Base-by-base conservation (phyloP, 2,329 filamentous ascomycete genomes). In the Madurella mycetomatis region DNA sequence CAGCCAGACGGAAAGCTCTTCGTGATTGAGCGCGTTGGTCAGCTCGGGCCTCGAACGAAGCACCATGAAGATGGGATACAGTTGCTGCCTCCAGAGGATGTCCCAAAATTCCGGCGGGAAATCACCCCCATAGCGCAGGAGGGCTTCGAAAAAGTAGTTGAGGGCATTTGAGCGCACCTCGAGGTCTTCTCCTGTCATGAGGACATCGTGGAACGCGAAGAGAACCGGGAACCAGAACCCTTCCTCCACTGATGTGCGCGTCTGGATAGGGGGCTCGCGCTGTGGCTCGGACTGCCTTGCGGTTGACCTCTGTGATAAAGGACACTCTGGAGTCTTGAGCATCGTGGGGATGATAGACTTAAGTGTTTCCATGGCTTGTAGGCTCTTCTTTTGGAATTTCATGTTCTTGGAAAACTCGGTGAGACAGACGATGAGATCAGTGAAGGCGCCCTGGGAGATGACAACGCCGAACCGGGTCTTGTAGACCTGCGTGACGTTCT, bases 401-500 rank as follows among this genome's bases (percentile, higher is more conserved):
- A 91, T 87, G 69, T 99, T 99, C 78, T 99, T 99, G 16, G 92
- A 96, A 69, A 99, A 99, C 69, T 97, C 91, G 0, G 95, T 99
- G 59, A 99, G 75, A 67, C 94, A 99, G 49, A 99, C 90, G 56
- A 99, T 88, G 30, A 99, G 77, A 68, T 99, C 95, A 0, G 94
- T 92, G 67, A 99, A 99, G 2, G 94, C 92, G 19, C 91, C 94
- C 70, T 99, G 95, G 0, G 90, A 90, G 55, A 99, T 94, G 55
- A 99, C 92, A 7, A 97, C 87, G 1, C 92, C 92, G 62, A 99
- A 99, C 32, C 94, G 86, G 25, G 90, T 92, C 70, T 90, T 95
- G 76, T 97, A 99, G 17, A 99, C 90, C 60, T 95, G 90, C 30
- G 87, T 90, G 49, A 99, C 92, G 67, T 96, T 96, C 65, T 99